phyloP scores from a whole-genome alignment of 352 stramenopile species.

The Phytophthora capsici region DNA sequence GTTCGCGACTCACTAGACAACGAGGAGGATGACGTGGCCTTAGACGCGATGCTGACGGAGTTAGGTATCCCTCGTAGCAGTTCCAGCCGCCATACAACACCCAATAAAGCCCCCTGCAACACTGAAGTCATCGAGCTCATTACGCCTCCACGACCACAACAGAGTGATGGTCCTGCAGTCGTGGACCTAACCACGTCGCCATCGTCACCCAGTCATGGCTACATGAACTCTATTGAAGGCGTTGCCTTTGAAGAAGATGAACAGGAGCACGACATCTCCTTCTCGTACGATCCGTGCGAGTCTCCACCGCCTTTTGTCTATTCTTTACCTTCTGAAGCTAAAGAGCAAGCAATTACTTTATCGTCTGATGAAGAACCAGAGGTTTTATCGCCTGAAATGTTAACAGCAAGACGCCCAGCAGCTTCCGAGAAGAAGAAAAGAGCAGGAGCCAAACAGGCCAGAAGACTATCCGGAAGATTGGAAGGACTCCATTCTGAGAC shows the following conservation, averaged over 20 bases:
- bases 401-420: slow-evolving; percentile 5
- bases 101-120: slow-evolving; percentile 14
- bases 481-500: slow-evolving; percentile 31
- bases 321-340: not conserved
- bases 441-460: slow-evolving; percentile 21
- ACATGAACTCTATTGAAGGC: slow-evolving; percentile 1
- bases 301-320: slow-evolving; percentile 28
- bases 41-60: slow-evolving; percentile 45
- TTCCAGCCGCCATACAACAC: slow-evolving; percentile 1
- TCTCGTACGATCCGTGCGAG: slow-evolving; percentile 26
- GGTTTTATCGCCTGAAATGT: slow-evolving; percentile 15
- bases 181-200: slow-evolving; percentile 56
- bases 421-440: slow-evolving; percentile 4
- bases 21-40: slow-evolving; percentile 29
- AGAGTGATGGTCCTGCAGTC: slow-evolving; percentile 25
- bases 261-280: slow-evolving; percentile 11
- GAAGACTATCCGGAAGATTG: slow-evolving; percentile 28
- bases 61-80: slow-evolving; percentile 33
- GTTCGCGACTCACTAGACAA: slow-evolving; percentile 28
- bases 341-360: not conserved
- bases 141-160: slow-evolving; percentile 37
- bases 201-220: slow-evolving; percentile 15
- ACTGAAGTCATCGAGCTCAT: slow-evolving; percentile 54
- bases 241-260: slow-evolving; percentile 6
- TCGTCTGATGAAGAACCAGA: slow-evolving; percentile 11